Percentiles rank a stretch among this genome's conserved stretches.
phyloP scores from a whole-genome alignment of 108 stramenopile species.

The Nitzschia sp. region DNA sequence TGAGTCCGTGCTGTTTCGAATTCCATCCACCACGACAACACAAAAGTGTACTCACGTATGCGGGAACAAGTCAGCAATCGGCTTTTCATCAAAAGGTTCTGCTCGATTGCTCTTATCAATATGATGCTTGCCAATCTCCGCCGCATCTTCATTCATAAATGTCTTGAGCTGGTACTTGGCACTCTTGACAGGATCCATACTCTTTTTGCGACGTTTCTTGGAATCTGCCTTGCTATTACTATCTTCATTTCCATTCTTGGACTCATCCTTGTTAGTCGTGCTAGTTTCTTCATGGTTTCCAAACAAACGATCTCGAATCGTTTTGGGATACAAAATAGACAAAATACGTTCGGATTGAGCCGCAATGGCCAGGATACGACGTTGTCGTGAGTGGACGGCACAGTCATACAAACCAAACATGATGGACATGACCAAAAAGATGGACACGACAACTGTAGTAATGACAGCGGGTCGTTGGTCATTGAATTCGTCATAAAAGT shows the following conservation, averaged over 20 bases:
- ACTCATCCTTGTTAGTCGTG: not conserved
- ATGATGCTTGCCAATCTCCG: not conserved
- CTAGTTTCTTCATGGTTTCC: not conserved
- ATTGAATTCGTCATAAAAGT: not conserved
- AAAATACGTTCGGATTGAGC: not conserved
- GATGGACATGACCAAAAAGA: conserved; percentile 14
- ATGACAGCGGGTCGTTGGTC: not conserved
- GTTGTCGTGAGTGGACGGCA: conserved; percentile 7
- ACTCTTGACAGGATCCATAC: not conserved
- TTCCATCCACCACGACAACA: no score
- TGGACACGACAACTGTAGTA: conserved; percentile 1
- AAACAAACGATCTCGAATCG: conserved; percentile 19
- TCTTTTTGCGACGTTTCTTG: not conserved
- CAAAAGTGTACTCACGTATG: no score
- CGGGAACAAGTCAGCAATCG: conserved; percentile 12
- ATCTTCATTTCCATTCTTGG: no score
- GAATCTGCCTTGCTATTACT: no score
- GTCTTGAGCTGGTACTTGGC: conserved; percentile 10
- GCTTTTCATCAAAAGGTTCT: conserved; percentile 9
- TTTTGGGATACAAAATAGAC: conserved; percentile 11
- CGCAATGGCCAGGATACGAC: not conserved
- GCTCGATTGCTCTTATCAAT: not conserved
- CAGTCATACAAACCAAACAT: conserved; percentile 23
- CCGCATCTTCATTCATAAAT: conserved; percentile 7
- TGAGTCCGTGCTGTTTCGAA: no score